phyloP scores from a whole-genome alignment of 192 early-diverging fungal species.

The Gonapodya sp. region DNA sequence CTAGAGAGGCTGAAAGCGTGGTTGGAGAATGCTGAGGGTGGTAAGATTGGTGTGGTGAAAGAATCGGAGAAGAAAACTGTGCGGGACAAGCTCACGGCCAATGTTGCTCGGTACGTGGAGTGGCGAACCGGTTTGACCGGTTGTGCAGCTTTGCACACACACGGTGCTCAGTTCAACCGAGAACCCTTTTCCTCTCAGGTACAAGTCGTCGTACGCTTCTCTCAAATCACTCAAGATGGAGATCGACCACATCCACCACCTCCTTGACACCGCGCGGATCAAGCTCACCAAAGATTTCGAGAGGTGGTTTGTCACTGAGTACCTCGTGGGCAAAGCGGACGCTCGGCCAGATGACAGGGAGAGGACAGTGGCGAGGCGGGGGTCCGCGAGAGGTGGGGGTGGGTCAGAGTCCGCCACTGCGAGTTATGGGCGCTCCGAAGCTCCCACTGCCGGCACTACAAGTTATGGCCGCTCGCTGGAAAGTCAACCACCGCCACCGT shows the following conservation, averaged over 20 bases:
- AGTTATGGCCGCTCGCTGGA: too few relatives aligned
- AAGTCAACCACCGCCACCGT: too few relatives aligned
- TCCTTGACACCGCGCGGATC: slow-evolving; percentile 43
- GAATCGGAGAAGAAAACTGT: background rate
- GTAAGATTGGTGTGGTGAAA: slow-evolving; percentile 4
- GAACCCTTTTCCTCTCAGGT: too few relatives aligned
- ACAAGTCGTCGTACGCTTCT: slow-evolving; percentile 36
- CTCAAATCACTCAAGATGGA: slow-evolving; percentile 50
- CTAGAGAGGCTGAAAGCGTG: slow-evolving; percentile 12
- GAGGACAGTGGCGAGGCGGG: too few relatives aligned
- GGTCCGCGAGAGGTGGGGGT: too few relatives aligned
- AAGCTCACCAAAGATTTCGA: slow-evolving; percentile 49
- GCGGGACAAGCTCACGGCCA: background rate
- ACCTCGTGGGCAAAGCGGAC: background rate
- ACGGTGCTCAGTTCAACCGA: too few relatives aligned
- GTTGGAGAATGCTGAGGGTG: slow-evolving; percentile 13
- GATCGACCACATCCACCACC: slow-evolving; percentile 56
- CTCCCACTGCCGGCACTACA: too few relatives aligned
- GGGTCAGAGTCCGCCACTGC: too few relatives aligned
- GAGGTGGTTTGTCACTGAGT: slow-evolving; percentile 26
- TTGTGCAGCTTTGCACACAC: background rate
- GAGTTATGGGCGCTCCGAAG: too few relatives aligned
- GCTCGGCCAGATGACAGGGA: too few relatives aligned
- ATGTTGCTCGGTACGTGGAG: background rate
- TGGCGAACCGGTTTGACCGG: background rate